A percentile compares a stretch with the other conserved stretches of the same genome.
phyloP scores from a whole-genome alignment of 148 eudicot species.

The Silene latifolia region DNA sequence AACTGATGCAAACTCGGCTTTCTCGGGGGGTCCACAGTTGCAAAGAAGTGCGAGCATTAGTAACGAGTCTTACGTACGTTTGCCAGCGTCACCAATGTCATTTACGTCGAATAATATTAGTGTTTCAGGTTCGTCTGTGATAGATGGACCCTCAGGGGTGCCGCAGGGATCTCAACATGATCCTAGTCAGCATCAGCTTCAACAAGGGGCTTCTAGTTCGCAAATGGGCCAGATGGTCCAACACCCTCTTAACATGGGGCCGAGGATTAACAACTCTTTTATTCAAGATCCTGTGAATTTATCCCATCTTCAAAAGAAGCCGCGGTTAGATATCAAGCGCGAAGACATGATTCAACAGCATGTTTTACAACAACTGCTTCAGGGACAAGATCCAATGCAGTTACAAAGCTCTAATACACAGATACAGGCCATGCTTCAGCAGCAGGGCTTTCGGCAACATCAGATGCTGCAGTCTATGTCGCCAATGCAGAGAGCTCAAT shows the following conservation, averaged over 20 bases:
- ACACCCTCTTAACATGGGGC: conserved; percentile 43
- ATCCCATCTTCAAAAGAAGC: conserved; percentile 76
- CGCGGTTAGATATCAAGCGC: conserved; percentile 72
- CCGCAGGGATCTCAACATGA: conserved; percentile 69
- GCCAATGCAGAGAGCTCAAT: conserved; percentile 58
- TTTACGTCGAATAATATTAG: conserved; percentile 85
- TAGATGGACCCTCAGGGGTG: conserved; percentile 61
- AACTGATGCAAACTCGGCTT: conserved; percentile 83
- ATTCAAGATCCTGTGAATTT: conserved; percentile 54
- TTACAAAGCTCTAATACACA: conserved; percentile 62
- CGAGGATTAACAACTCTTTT: conserved; percentile 49
- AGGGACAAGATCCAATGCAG: conserved; percentile 74
- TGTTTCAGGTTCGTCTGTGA: conserved; percentile 69
- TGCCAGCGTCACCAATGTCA: conserved; percentile 91
- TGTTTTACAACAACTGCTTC: conserved; percentile 64
- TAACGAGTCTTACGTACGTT: conserved; percentile 68
- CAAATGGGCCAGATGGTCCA: conserved; percentile 46
- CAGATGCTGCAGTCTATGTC: conserved; percentile 69
- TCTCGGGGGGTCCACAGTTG: conserved; percentile 80
- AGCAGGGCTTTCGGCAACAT: conserved; percentile 72
- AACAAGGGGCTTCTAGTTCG: conserved; percentile 60
- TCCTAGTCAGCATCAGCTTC: conserved; percentile 42
- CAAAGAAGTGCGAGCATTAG: conserved; percentile 92
- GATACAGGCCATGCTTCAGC: conserved; percentile 70
- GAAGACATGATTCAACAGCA: conserved; percentile 77